A percentile compares a stretch with the other conserved stretches of the same genome.
These are phyloP conservation scores for Yamadazyma diddensiae DNA, from an alignment of 1,139 yeast genomes.

Conservation along the genomic window DNA sequence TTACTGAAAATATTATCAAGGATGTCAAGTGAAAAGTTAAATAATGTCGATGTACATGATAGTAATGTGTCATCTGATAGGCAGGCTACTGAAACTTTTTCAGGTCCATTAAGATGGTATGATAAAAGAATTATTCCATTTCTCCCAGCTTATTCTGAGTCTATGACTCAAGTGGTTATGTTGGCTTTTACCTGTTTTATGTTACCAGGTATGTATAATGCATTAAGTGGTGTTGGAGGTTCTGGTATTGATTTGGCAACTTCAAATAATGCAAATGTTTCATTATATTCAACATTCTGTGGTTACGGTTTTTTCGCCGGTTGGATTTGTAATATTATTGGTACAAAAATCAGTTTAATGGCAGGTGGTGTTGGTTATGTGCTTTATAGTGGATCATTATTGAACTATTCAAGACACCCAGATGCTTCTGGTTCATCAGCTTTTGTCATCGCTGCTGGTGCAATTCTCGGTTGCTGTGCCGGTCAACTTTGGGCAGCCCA, in stretches of 20 bases:
- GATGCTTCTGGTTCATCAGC: constrained; percentile 22
- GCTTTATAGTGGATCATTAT: constrained; percentile 50
- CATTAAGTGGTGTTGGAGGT: constrained; percentile 52
- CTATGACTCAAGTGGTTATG: constrained; percentile 44
- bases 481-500: constrained; percentile 61
- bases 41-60: constrained; percentile 14
- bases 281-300: constrained; percentile 56
- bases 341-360: constrained; percentile 45
- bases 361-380: constrained; percentile 59
- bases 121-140: constrained; percentile 27
- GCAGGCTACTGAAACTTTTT: constrained; percentile 22
- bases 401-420: constrained; percentile 39
- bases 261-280: constrained; percentile 53
- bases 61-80: constrained; percentile 13
- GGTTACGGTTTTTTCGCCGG: constrained; percentile 61
- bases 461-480: constrained; percentile 58
- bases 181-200: constrained; percentile 50
- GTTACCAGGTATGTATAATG: constrained; percentile 60
- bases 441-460: constrained; percentile 49
- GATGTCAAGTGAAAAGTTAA: constrained; percentile 17
- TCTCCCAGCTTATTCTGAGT: constrained; percentile 40
- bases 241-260: constrained; percentile 38
- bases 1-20: neutral
- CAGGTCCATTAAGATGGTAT: constrained; percentile 39
- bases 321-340: constrained; percentile 53